These are phyloP conservation scores for Penicillium dipodomyicola DNA, from an alignment of 495 filamentous ascomycete genomes.

Conservation along the genomic window DNA sequence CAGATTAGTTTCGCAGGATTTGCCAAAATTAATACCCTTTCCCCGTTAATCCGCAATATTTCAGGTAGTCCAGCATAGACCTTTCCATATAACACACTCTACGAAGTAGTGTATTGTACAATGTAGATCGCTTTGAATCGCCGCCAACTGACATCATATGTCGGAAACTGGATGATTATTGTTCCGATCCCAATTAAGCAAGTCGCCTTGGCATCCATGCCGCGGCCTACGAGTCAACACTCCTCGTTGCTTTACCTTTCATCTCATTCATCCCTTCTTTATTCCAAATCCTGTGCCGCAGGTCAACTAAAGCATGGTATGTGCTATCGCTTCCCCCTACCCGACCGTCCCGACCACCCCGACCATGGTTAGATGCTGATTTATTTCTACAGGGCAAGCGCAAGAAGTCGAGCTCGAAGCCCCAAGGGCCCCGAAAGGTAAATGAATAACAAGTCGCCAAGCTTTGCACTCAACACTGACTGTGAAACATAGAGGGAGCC, in stretches of 20 bases:
- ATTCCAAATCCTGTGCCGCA: background rate
- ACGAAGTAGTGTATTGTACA: background rate
- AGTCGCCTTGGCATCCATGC: slow-evolving; percentile 1
- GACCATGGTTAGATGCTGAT: background rate
- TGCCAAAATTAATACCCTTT: background rate
- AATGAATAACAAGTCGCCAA: background rate
- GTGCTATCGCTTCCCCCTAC: background rate
- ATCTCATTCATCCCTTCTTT: background rate
- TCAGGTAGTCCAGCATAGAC: background rate
- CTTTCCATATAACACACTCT: background rate
- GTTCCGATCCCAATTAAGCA: slow-evolving; percentile 13
- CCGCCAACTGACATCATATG: slow-evolving; percentile 8
- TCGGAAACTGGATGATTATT: slow-evolving; percentile 11
- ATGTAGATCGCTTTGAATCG: background rate
- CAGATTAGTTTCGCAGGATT: background rate
- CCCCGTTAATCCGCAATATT: background rate
- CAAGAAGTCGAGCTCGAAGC: slow-evolving; percentile 88
- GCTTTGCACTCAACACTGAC: slow-evolving; percentile 4
- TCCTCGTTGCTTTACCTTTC: slow-evolving; percentile 12
- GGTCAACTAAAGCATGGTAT: slow-evolving; percentile 19
- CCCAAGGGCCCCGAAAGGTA: slow-evolving; percentile 81
- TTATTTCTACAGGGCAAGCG: slow-evolving; percentile 69
- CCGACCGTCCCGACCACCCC: background rate
- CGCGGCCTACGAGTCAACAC: slow-evolving; percentile 6
- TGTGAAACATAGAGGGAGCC: slow-evolving; percentile 64